Conservation (phyloP, 2,329 filamentous ascomycete genomes). For the Ophiobolus disseminans region DNA sequence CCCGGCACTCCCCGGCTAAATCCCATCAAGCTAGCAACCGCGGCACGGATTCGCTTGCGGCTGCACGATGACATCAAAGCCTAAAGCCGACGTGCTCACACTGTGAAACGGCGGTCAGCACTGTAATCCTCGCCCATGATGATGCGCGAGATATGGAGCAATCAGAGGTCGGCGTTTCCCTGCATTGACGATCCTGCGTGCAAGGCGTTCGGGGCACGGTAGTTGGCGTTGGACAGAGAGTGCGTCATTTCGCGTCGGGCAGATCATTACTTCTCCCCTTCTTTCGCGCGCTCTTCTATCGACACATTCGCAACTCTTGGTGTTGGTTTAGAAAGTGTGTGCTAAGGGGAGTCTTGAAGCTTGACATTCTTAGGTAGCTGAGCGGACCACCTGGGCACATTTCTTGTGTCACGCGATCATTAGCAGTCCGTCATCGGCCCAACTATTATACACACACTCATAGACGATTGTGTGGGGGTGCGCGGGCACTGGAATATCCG, state of each 20-base stretch:
- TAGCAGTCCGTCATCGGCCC: neutral
- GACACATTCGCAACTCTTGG: neutral
- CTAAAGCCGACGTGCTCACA: conserved; percentile 4
- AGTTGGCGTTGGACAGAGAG: conserved; percentile 6
- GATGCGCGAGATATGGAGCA: conserved; percentile 22
- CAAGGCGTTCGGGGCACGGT: conserved; percentile 15
- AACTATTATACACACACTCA: conserved; percentile 1
- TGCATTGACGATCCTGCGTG: conserved; percentile 23
- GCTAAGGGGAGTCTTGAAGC: neutral
- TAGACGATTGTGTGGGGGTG: conserved; percentile 7
- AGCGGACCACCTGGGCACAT: neutral
- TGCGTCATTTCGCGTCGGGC: conserved; percentile 28
- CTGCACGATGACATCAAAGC: neutral
- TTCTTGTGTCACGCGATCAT: neutral
- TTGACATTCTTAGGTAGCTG: neutral
- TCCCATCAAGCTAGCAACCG: neutral
- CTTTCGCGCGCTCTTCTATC: neutral
- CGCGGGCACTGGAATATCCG: conserved; percentile 6
- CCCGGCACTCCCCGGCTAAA: neutral
- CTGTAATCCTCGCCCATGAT: conserved; percentile 13
- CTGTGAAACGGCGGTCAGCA: conserved; percentile 25
- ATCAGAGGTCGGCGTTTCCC: conserved; percentile 18
- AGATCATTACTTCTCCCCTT: conserved; percentile 5
- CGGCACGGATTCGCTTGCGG: neutral
- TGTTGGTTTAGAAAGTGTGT: neutral